Base-by-base conservation (phyloP, 805 yeast genomes). In the Spathaspora hagerdaliae region DNA sequence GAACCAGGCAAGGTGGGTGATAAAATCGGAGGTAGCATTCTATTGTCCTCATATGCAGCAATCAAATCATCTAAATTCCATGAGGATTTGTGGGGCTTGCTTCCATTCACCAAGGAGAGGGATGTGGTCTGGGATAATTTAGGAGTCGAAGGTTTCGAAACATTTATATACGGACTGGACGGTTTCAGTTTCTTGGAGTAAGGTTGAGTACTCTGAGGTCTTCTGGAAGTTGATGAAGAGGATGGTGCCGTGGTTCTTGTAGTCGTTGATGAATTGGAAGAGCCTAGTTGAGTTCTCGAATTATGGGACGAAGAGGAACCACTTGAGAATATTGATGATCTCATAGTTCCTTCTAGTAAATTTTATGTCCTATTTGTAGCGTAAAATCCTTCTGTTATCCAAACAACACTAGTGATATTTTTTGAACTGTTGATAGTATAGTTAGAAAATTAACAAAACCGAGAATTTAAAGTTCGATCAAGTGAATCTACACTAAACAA, bases 1-100 rank as follows among this genome's bases (percentile, higher is more conserved):
- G 32, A 29, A 27, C 33, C 29, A 13, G 75, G 76, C 6, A 71
- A 49, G 1, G 70, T 63, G 1, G 76, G 76, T 6, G 74, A 68
- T 26, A 71, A 56, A 6, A 63, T 64, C 0, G 69, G 65, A 6
- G 76, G 76, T 37, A 71, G 58, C 2, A 42, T 29, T 2, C 71
- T 70, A 6, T 54, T 50, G 5, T 66, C 65, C 11, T 60, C 57
- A 51, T 69, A 71, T 27, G 65, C 55, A 31, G 54, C 24, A 29
- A 70, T 45, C 60, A 71, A 56, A 15, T 71, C 75, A 39, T 71
- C 74, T 41, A 71, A 49, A 47, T 68, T 69, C 75, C 75, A 68
- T 6, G 59, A 31, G n/a, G 27, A 12, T 5, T 29, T 29, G 10
- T 41, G 24, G 11, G 13, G 3, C 7, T n/a, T 43, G 19, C 11